Percentiles rank a stretch among this genome's conserved stretches.
These are phyloP conservation scores for Diaporthe capsici DNA, from an alignment of 2,329 filamentous ascomycete species.

Conservation along the genomic window DNA sequence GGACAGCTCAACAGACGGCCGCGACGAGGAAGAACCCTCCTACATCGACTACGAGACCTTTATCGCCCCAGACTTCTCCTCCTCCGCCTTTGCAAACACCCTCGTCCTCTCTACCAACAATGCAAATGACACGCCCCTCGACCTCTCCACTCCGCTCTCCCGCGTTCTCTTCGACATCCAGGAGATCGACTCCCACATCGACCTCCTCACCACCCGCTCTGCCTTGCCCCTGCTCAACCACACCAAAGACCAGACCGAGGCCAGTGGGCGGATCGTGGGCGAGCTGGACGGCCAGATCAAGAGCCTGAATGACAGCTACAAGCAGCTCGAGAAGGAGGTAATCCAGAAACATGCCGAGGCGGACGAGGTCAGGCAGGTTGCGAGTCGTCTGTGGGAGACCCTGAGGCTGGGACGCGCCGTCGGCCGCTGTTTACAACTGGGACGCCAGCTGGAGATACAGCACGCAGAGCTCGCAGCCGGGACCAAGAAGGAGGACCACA, in stretches of 20 bases:
- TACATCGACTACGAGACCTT: constrained; percentile 98
- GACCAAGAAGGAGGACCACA: constrained; percentile 76
- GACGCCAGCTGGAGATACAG: constrained; percentile 89
- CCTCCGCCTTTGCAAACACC: constrained; percentile 86
- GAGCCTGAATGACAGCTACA: constrained; percentile 86
- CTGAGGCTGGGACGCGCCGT: constrained; percentile 83
- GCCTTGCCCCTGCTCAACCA: constrained; percentile 86
- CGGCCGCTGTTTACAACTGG: constrained; percentile 83
- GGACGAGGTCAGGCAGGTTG: constrained; percentile 83
- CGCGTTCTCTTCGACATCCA: constrained; percentile 96
- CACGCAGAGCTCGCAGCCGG: constrained; percentile 74
- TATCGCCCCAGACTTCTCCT: constrained; percentile 84
- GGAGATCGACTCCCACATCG: constrained; percentile 96
- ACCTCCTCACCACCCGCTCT: constrained; percentile 86
- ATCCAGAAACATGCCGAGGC: constrained; percentile 87
- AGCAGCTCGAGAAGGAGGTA: constrained; percentile 88
- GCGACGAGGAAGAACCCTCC: constrained; percentile 73
- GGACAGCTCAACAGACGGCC: constrained; percentile 50
- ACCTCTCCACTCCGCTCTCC: constrained; percentile 93
- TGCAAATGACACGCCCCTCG: constrained; percentile 87
- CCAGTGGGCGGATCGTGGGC: constrained; percentile 79
- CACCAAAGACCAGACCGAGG: constrained; percentile 80
- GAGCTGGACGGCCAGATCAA: constrained; percentile 86
- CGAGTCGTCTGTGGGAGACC: constrained; percentile 84
- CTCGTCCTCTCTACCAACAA: constrained; percentile 94